Evolutionary conservation across 495 filamentous ascomycete species (phyloP).

Genomic region (Immersiella caudata): DNA sequence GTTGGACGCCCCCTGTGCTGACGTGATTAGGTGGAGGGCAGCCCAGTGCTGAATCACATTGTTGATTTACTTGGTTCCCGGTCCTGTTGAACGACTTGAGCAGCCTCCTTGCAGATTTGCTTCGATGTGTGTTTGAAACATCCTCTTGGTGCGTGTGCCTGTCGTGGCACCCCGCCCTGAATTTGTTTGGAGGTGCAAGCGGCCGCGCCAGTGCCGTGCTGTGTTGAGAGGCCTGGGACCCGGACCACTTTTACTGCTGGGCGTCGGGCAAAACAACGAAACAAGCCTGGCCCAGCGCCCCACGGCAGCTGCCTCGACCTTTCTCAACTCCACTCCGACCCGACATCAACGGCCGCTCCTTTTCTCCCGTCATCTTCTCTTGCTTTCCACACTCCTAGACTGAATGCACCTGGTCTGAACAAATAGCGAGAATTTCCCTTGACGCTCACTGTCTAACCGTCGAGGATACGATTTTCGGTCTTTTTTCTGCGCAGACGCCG

Average conservation of each 20-base stretch:
- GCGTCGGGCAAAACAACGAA: background rate
- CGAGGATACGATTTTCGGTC: background rate
- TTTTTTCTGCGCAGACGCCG: background rate
- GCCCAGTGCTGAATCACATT: background rate
- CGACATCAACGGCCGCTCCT: background rate
- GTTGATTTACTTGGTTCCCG: background rate
- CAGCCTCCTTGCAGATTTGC: background rate
- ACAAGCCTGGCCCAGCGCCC: background rate
- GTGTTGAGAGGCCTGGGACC: background rate
- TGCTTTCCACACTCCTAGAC: background rate
- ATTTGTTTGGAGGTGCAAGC: background rate
- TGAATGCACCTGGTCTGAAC: background rate
- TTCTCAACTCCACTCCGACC: slow-evolving; percentile 9
- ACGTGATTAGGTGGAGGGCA: background rate
- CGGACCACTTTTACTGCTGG: background rate
- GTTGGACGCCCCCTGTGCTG: background rate
- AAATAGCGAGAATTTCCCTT: background rate
- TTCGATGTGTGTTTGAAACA: background rate
- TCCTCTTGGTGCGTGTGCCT: background rate
- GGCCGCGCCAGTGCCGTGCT: background rate
- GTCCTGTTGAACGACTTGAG: background rate
- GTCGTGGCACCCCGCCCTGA: background rate
- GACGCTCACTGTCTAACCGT: background rate
- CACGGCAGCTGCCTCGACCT: background rate
- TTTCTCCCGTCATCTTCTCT: slow-evolving; percentile 2